phyloP scores from a whole-genome alignment of 1,284 basidiomycete genomes.

The Tilletiaria anomala region DNA sequence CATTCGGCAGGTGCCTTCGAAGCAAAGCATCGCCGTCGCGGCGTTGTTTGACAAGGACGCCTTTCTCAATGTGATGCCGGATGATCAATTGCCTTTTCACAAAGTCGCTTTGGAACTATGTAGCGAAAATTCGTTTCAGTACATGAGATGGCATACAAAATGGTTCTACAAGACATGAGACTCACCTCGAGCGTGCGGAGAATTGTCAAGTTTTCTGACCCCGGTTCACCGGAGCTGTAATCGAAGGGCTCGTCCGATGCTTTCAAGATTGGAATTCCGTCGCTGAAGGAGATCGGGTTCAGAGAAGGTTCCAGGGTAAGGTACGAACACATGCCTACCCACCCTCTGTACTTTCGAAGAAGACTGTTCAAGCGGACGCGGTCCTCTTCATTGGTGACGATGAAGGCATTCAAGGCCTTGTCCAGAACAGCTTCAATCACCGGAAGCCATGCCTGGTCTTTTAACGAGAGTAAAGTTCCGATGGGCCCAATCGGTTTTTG shows the following conservation, averaged over 20 bases:
- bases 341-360: slow-evolving; percentile 43
- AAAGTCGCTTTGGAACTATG: slow-evolving; percentile 59
- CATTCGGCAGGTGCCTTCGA: slow-evolving; percentile 29
- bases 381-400: slow-evolving; percentile 61
- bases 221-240: slow-evolving; percentile 46
- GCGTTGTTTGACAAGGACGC: slow-evolving; percentile 48
- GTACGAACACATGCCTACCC: no score
- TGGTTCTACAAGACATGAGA: no score
- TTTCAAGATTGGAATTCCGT: slow-evolving; percentile 19
- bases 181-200: slow-evolving; percentile 68
- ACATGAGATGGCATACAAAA: no score
- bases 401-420: slow-evolving; percentile 55
- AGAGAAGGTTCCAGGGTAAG: no score
- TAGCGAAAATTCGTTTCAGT: no score
- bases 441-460: slow-evolving; percentile 55
- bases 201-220: slow-evolving; percentile 53
- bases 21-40: slow-evolving; percentile 30
- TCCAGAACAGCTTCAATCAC: slow-evolving; percentile 57
- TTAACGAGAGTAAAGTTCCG: slow-evolving; percentile 73
- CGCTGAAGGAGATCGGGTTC: slow-evolving; percentile 5
- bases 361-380: slow-evolving; percentile 51
- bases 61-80: slow-evolving; percentile 55
- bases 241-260: slow-evolving; percentile 44
- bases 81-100: slow-evolving; percentile 73
- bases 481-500: slow-evolving; percentile 47